Percentiles rank a stretch among this genome's conserved stretches.
Conservation (phyloP, 257 asterid genomes). For the Nicotiana tomentosiformis region DNA sequence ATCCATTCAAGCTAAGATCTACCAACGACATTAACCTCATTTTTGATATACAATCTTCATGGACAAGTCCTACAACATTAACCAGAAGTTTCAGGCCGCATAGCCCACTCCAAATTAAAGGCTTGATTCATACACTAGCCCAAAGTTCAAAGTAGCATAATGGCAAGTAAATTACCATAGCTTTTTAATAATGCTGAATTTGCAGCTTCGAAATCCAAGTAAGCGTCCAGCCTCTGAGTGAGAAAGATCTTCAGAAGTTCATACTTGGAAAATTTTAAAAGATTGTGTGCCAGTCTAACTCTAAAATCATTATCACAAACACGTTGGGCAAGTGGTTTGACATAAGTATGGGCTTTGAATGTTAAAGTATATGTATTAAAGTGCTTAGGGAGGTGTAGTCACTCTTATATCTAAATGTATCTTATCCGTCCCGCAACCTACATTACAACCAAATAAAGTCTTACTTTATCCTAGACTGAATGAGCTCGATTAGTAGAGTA, state of each 20-base stretch:
- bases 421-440: no score
- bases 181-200: slow-evolving; percentile 45
- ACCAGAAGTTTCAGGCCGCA: slow-evolving; percentile 11
- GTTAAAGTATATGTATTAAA: no score
- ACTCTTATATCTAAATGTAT: no score
- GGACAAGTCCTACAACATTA: slow-evolving; percentile 61
- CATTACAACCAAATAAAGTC: no score
- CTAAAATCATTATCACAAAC: no score
- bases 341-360: no score
- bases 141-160: neutral
- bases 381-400: no score
- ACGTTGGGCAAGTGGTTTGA: no score
- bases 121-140: neutral
- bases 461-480: no score
- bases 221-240: slow-evolving; percentile 79
- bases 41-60: slow-evolving; percentile 77
- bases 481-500: no score
- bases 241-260: slow-evolving; percentile 70
- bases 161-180: slow-evolving; percentile 41
- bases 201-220: slow-evolving; percentile 63
- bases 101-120: neutral
- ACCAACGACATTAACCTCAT: slow-evolving; percentile 85
- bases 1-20: slow-evolving; percentile 63
- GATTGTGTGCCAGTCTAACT: no score
- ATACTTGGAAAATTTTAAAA: no score